Evolutionary conservation across 73 alveolate genomes (phyloP).

Genomic region (Stentor coeruleus): DNA sequence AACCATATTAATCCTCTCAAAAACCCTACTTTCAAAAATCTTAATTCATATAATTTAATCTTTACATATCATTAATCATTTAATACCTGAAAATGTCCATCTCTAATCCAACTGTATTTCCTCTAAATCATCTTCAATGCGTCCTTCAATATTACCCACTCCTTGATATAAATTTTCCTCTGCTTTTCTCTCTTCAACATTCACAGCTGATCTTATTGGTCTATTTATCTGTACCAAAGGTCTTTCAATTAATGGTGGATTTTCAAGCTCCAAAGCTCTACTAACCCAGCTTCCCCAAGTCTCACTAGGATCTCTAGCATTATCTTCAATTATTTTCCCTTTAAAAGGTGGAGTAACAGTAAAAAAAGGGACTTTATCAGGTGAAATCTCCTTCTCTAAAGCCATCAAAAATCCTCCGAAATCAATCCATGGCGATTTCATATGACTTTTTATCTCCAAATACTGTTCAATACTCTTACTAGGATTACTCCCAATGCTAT

Average conservation of each 20-base stretch:
- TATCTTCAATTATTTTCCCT: conserved; percentile 6
- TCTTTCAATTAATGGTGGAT: conserved; percentile 25
- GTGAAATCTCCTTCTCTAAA: background rate
- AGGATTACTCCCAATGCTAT: background rate
- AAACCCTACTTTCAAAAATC: too few species aligned
- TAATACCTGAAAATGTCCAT: too few species aligned
- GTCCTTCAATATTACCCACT: too few species aligned
- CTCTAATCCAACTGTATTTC: too few species aligned
- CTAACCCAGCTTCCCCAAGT: conserved; percentile 23
- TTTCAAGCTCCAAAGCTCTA: conserved; percentile 21
- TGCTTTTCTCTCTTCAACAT: too few species aligned
- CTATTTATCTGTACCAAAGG: too few species aligned
- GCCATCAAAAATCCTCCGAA: background rate
- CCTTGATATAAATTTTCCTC: too few species aligned
- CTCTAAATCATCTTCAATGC: too few species aligned
- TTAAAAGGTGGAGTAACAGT: background rate
- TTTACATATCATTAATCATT: too few species aligned
- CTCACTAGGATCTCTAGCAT: conserved; percentile 26
- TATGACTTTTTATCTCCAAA: background rate
- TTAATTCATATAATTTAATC: too few species aligned
- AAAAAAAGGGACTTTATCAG: background rate
- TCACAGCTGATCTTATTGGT: too few species aligned
- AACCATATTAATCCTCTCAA: too few species aligned
- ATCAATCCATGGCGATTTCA: background rate
- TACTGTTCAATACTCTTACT: background rate